Evolutionary conservation across 2,329 filamentous ascomycete genomes (phyloP), one percentile per base, ranked within the genome.

Genomic region (Trichophyton rubrum): DNA sequence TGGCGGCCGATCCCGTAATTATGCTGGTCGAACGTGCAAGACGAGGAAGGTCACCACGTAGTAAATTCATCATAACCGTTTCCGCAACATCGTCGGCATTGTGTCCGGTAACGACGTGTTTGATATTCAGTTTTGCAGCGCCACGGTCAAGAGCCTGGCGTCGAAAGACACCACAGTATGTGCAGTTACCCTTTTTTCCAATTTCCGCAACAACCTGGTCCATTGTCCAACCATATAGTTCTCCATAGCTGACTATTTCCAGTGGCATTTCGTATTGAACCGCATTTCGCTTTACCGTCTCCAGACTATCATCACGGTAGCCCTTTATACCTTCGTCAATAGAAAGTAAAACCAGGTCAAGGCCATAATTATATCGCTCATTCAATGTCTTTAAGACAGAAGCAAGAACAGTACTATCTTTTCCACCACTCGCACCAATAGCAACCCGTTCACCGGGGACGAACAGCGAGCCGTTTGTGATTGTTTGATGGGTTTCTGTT

Each of bases 141-240:
- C 93, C 93, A 7, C 93, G 85, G 72, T 99, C 93, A 38, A 99
- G 80, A 1, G 93, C 93, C 76, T 99, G 93, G 62, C 95, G 82
- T 59, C 93, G 82, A 71, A 99, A 99, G 17, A 99, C 93, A 13
- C 93, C 93, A 69, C 93, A 99, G 70, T 99, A 99, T 33, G 95
- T 99, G 80, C 93, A 99, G 74, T 99, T 99, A 33, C 92, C 91
- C 74, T 96, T 97, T 77, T 96, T 97, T 13, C 93, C 93, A 58
- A 99, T 88, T 56, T 92, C 89, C 68, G 91, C 88, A 3, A 99
- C 95, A 8, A 99, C 93, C 70, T 97, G 90, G 70, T 99, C 93
- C 93, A 99, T 99, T 0, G 91, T 96, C 93, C 93, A 99, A 7
- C 92, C 93, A 72, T 99, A 99, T 8, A 99, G 79, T 69, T 96